These are phyloP conservation scores for Fusarium protoensiforme DNA, from an alignment of 2,329 filamentous ascomycete genomes.

Conservation along the genomic window DNA sequence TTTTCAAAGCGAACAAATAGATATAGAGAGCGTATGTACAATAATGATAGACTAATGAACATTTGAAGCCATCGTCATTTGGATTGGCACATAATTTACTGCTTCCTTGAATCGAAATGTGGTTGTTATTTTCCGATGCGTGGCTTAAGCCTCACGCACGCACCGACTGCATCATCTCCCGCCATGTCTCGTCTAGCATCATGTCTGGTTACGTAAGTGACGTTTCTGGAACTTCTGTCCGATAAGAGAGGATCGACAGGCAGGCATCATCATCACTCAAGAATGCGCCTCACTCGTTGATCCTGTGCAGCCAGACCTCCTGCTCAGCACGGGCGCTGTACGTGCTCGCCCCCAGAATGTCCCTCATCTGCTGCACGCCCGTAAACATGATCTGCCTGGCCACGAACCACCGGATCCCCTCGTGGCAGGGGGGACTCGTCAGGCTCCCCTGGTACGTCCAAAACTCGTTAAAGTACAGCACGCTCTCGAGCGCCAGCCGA, in stretches of 20 bases:
- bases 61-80: neutral
- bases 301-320: slow-evolving; percentile 31
- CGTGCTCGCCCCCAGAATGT: slow-evolving; percentile 29
- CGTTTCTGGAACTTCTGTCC: neutral
- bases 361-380: slow-evolving; percentile 30
- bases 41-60: slow-evolving; percentile 4
- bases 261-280: neutral
- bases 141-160: neutral
- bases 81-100: neutral
- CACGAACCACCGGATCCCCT: slow-evolving; percentile 32
- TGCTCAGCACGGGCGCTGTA: slow-evolving; percentile 32
- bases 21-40: neutral
- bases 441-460: slow-evolving; percentile 36
- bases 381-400: slow-evolving; percentile 32
- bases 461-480: slow-evolving; percentile 29
- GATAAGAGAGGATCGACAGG: neutral
- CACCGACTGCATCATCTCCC: neutral
- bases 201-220: neutral
- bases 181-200: neutral
- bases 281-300: slow-evolving; percentile 12
- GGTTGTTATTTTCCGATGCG: neutral
- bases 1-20: neutral
- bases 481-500: slow-evolving; percentile 18
- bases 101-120: neutral
- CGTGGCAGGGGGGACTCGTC: slow-evolving; percentile 30